Evolutionary conservation across 208 protist species (phyloP).

Genomic region (Wallacemonas rigidus): DNA sequence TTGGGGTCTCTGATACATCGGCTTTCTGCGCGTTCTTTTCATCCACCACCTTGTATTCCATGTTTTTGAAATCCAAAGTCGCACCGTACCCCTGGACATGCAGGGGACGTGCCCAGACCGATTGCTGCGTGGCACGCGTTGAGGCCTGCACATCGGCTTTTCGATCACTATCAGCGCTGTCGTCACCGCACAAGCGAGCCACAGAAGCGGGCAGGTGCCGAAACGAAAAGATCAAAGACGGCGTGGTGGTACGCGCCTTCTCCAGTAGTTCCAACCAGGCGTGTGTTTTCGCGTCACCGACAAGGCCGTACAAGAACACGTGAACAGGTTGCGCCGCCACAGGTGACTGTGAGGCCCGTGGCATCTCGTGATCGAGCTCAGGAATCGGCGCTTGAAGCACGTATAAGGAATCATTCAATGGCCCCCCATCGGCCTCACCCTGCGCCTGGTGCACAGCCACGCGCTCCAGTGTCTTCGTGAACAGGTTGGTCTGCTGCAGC

Average conservation of each 20-base stretch:
- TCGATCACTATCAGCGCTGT: not conserved
- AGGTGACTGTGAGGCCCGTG: not conserved
- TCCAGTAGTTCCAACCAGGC: conserved; percentile 4
- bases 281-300: conserved; percentile 43
- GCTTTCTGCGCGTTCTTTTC: conserved; percentile 43
- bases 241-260: not conserved
- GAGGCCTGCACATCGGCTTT: too few relatives aligned
- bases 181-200: conserved; percentile 19
- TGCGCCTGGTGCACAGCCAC: too few relatives aligned
- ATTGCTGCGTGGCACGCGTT: not conserved
- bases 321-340: conserved; percentile 3
- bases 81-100: conserved; percentile 94
- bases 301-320: conserved; percentile 64
- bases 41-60: conserved; percentile 97
- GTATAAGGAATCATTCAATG: not conserved
- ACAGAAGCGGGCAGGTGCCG: conserved; percentile 58
- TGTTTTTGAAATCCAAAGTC: conserved; percentile 95
- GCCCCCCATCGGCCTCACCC: too few relatives aligned
- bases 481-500: not conserved
- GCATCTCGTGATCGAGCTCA: conserved; percentile 45
- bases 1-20: too few relatives aligned
- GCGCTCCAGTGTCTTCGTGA: not conserved
- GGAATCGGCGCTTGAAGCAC: conserved; percentile 16
- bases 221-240: conserved; percentile 37
- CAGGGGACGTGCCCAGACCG: conserved; percentile 46